Evolutionary conservation across 371 early-diverging fungal genomes (phyloP), one percentile per base, ranked within the genome.

Genomic region (Dipsacomyces acuminosporus): DNA sequence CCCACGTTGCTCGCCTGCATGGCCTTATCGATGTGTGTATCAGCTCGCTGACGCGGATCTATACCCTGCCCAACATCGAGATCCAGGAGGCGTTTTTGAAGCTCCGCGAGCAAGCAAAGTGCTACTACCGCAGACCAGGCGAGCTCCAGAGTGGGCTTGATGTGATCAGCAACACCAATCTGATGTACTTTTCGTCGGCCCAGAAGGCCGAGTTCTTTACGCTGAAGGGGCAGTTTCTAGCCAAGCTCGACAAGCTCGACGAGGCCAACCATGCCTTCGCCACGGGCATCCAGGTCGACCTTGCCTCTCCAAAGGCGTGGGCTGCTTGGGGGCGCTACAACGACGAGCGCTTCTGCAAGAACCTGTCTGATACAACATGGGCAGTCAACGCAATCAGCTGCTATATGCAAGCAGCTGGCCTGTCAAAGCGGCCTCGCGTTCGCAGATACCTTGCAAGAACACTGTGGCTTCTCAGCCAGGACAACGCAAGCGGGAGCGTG

Each of bases 161-260:
- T 53, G 92, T 96, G 18, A 94, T 99, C 73, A 96, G 94, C 76
- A 96, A 95, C 73, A 98, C 99, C 9, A 99, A 99, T 67, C 76
- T 98, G 61, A 82, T 89, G 71, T 99, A 96, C 73, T 99, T 99
- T 67, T 87, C 85, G 14, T 74, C 82, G 3, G 80, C 83, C 21
- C 99, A 99, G 73, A 94, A 93, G 69, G 95, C 98, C n/a, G 99
- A 99, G 59, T 98, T 99, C 67, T 96, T 91, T 56, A 85, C 93
- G 11, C 80, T 99, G 48, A 95, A 97, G 75, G 99, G 94, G 15
- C 81, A 84, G 76, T 96, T 98, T 76, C 67, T 95, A 24, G 80
- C 91, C n/a, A 92, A 93, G 60, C 73, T 96, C 43, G 80, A 82
- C 33, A 79, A 88, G 42, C 80, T 84, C 54, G 88, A 87, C 6